Conservation (phyloP, 2,329 filamentous ascomycete genomes). For the Nigrograna mackinnonii region DNA sequence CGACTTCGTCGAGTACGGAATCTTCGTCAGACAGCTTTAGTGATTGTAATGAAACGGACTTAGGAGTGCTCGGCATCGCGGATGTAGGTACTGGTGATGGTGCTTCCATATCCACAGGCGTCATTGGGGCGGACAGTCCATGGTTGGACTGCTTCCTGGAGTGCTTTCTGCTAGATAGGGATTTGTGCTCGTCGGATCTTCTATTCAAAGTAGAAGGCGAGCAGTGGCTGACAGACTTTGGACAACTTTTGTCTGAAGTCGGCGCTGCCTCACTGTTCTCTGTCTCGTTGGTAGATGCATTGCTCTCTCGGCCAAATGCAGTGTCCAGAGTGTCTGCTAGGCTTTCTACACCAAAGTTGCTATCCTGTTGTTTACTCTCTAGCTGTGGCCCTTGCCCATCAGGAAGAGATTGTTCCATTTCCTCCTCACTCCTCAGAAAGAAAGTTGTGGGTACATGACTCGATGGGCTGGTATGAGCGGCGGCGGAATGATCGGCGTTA, state of each 20-base stretch:
- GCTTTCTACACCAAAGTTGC: constrained; percentile 61
- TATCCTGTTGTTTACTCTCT: constrained; percentile 37
- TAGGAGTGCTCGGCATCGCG: constrained; percentile 61
- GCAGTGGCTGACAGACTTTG: constrained; percentile 2
- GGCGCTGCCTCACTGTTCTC: background rate
- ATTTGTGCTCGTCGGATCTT: constrained; percentile 15
- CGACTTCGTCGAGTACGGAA: constrained; percentile 56
- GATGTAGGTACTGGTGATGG: constrained; percentile 52
- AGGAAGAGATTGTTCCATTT: constrained; percentile 47
- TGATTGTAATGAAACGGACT: constrained; percentile 62
- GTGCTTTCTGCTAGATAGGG: constrained; percentile 21
- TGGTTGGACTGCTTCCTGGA: constrained; percentile 26
- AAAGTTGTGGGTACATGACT: constrained; percentile 57
- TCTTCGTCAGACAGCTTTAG: constrained; percentile 63
- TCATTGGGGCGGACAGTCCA: constrained; percentile 23
- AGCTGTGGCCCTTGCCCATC: constrained; percentile 21
- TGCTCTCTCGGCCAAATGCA: constrained; percentile 38
- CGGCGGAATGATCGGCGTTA: constrained; percentile 30
- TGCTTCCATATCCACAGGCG: constrained; percentile 25
- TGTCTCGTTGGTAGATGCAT: constrained; percentile 15
- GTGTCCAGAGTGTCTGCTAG: constrained; percentile 56
- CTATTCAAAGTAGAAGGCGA: constrained; percentile 24
- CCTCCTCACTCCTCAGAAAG: constrained; percentile 60
- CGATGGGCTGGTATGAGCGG: constrained; percentile 21
- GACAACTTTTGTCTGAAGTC: background rate